Conservation (phyloP, 106 monocot species). For the Hemerocallis citrina region DNA sequence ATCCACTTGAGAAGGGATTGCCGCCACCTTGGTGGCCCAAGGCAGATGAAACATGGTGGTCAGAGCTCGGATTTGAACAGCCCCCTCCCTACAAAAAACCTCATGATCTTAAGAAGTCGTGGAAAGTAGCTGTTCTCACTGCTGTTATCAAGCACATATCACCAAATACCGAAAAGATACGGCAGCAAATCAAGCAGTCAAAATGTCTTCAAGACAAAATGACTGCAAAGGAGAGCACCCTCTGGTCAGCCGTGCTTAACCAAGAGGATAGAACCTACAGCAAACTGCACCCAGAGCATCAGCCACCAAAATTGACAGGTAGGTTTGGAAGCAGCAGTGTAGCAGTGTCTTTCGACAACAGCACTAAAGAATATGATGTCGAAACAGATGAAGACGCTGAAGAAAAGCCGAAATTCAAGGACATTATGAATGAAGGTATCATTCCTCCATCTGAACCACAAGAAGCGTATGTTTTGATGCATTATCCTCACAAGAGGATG, state of each 20-base stretch:
- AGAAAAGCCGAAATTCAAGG: background rate
- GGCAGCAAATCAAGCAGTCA: background rate
- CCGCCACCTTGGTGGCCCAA: constrained; percentile 13
- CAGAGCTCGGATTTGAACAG: background rate
- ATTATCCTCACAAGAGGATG: background rate
- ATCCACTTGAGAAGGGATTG: constrained; percentile 6
- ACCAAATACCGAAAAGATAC: constrained; percentile 4
- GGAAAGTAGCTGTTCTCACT: constrained; percentile 8
- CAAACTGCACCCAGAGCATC: background rate
- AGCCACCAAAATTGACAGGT: background rate
- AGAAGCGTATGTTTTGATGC: background rate
- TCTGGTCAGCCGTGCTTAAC: background rate
- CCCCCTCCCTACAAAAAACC: constrained; percentile 13
- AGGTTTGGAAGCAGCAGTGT: background rate
- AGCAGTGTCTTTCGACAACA: background rate
- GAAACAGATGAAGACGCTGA: background rate
- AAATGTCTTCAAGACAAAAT: constrained; percentile 12
- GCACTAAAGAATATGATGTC: background rate
- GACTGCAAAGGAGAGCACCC: constrained; percentile 5
- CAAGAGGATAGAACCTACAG: background rate
- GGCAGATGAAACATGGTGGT: constrained; percentile 7
- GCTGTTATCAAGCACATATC: constrained; percentile 12
- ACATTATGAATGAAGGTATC: background rate
- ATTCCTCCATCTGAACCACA: no score
- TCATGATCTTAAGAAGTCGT: constrained; percentile 6